These are phyloP conservation scores for Axilococcus clingmanii DNA, from an alignment of 139 green algal genomes.

Conservation along the genomic window DNA sequence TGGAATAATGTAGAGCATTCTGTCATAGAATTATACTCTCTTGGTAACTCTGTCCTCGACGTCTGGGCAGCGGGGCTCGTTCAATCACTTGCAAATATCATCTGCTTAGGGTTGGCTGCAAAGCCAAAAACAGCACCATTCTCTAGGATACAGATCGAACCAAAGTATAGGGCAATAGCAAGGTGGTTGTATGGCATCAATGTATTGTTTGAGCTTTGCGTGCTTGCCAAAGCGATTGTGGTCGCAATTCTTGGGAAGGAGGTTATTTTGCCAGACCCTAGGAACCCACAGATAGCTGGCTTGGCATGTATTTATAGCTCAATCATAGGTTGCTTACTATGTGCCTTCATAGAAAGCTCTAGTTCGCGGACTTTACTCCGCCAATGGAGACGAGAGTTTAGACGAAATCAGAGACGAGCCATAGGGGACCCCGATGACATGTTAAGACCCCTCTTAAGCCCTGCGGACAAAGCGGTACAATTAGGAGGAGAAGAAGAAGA, in stretches of 20 bases:
- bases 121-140: no score
- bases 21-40: no score
- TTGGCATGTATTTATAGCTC: constrained; percentile 30
- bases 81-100: no score
- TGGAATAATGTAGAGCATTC: no score
- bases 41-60: no score
- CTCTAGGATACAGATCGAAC: no score
- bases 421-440: no score
- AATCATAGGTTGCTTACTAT: constrained; percentile 16
- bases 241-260: constrained; percentile 41
- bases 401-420: not conserved
- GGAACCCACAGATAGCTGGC: constrained; percentile 10
- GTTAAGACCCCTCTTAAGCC: no score
- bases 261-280: constrained; percentile 12
- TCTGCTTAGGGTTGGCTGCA: no score
- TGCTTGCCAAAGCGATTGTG: constrained; percentile 45
- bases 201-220: constrained; percentile 24
- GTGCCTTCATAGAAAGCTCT: constrained; percentile 12
- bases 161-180: not conserved
- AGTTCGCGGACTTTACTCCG: constrained; percentile 2
- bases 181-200: not conserved
- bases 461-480: no score
- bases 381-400: constrained; percentile 2
- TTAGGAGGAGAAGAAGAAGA: constrained; percentile 5
- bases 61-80: no score